Percentiles rank a stretch among this genome's conserved stretches.
Conservation (phyloP, 163 green algal species). For the Trebouxiophyceae sp. region DNA sequence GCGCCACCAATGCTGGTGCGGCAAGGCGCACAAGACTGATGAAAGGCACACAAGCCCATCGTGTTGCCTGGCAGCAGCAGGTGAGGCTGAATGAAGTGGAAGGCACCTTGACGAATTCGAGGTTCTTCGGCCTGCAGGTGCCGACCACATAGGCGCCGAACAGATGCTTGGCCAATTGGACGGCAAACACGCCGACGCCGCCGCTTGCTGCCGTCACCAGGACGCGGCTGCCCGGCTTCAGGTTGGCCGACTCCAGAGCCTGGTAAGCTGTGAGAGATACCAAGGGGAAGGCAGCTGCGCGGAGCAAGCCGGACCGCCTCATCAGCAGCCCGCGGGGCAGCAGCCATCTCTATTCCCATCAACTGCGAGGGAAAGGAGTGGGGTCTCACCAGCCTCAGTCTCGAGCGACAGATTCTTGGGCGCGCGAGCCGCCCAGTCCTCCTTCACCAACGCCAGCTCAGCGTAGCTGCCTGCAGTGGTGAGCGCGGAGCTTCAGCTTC, state of each 20-base stretch:
- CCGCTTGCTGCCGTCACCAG: constrained; percentile 41
- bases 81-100: too few relatives aligned
- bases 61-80: too few relatives aligned
- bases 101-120: constrained; percentile 37
- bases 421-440: constrained; percentile 16
- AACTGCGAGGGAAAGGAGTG: constrained; percentile 42
- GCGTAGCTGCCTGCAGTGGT: constrained; percentile 20
- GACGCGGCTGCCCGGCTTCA: constrained; percentile 39
- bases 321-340: too few relatives aligned
- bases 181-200: constrained; percentile 42
- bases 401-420: constrained; percentile 17
- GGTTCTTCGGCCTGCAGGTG: constrained; percentile 37
- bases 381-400: constrained; percentile 18
- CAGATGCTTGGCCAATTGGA: constrained; percentile 47
- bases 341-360: too few relatives aligned
- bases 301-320: too few relatives aligned
- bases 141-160: constrained; percentile 33
- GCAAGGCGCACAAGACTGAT: too few relatives aligned
- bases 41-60: too few relatives aligned
- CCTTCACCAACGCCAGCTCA: constrained; percentile 21
- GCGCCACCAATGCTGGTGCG: too few relatives aligned
- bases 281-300: constrained; percentile 32
- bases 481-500: not conserved
- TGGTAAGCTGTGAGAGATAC: constrained; percentile 48
- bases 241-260: constrained; percentile 35